These are phyloP conservation scores for Xylaria flabelliformis DNA, from an alignment of 495 filamentous ascomycete genomes.

Conservation along the genomic window DNA sequence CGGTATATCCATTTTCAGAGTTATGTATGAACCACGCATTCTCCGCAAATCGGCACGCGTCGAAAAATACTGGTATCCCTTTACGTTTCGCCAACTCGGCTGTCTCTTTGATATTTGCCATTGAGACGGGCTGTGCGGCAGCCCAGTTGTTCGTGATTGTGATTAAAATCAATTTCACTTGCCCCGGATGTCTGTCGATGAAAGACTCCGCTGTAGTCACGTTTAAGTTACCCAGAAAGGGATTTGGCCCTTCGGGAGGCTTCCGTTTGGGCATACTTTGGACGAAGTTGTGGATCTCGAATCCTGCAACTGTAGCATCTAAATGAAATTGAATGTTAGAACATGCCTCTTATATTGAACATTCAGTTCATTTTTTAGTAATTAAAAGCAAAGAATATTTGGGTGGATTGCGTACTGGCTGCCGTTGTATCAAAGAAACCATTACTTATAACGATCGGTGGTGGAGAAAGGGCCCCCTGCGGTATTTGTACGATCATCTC, in stretches of 20 bases:
- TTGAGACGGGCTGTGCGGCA: slow-evolving; percentile 24
- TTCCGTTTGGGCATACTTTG: not conserved
- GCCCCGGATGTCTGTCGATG: slow-evolving; percentile 7
- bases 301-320: slow-evolving; percentile 19
- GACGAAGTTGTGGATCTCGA: slow-evolving; percentile 14
- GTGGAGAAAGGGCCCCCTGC: too few species aligned
- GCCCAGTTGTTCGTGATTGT: slow-evolving; percentile 30
- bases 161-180: slow-evolving; percentile 18
- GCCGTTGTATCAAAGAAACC: slow-evolving; percentile 27
- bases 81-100: slow-evolving; percentile 14
- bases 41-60: slow-evolving; percentile 27
- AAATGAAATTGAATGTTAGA: not conserved
- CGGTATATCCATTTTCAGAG: slow-evolving; percentile 11
- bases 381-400: not conserved
- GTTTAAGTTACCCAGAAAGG: slow-evolving; percentile 22
- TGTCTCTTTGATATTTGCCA: slow-evolving; percentile 20
- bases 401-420: not conserved
- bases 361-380: not conserved
- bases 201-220: slow-evolving; percentile 4
- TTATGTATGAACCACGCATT: slow-evolving; percentile 21
- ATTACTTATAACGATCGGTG: slow-evolving; percentile 19
- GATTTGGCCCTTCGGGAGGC: slow-evolving; percentile 5
- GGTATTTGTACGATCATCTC: not conserved
- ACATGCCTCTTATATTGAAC: not conserved
- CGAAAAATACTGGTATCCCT: slow-evolving; percentile 23